Evolutionary conservation across 2,329 filamentous ascomycete genomes (phyloP).

Genomic region (Podosphaera fusca): DNA sequence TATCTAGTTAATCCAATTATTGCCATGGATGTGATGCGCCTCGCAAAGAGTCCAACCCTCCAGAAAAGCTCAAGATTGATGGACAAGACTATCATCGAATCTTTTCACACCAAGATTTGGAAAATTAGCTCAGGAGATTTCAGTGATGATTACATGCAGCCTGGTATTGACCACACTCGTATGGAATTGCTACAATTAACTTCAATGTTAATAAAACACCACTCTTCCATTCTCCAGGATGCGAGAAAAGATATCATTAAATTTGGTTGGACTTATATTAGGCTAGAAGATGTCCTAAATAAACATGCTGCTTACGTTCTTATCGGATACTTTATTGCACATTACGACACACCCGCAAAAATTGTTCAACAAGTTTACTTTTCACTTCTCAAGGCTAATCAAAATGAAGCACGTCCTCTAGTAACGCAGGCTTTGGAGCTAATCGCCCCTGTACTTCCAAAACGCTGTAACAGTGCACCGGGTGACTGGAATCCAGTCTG

Average conservation of each 20-base stretch:
- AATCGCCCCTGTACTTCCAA: conserved; percentile 80
- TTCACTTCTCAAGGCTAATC: conserved; percentile 72
- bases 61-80: conserved; percentile 48
- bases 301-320: conserved; percentile 96
- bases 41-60: conserved; percentile 36
- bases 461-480: conserved; percentile 44
- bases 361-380: conserved; percentile 92
- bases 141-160: conserved; percentile 60
- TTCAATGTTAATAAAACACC: conserved; percentile 85
- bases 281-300: conserved; percentile 96
- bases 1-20: conserved; percentile 90
- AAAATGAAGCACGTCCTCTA: conserved; percentile 77
- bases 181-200: conserved; percentile 93
- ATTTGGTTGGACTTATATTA: conserved; percentile 96
- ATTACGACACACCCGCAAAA: conserved; percentile 89
- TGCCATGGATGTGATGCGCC: conserved; percentile 82
- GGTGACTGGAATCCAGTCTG: conserved; percentile 61
- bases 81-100: conserved; percentile 69
- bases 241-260: conserved; percentile 95
- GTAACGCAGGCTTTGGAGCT: conserved; percentile 90
- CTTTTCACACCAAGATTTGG: conserved; percentile 84
- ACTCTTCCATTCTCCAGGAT: conserved; percentile 69
- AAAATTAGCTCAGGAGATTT: conserved; percentile 64
- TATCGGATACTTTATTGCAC: conserved; percentile 90
- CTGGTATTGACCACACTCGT: conserved; percentile 80